phyloP scores from a whole-genome alignment of 306 rosid species.

The Cicer pinnatifidum region DNA sequence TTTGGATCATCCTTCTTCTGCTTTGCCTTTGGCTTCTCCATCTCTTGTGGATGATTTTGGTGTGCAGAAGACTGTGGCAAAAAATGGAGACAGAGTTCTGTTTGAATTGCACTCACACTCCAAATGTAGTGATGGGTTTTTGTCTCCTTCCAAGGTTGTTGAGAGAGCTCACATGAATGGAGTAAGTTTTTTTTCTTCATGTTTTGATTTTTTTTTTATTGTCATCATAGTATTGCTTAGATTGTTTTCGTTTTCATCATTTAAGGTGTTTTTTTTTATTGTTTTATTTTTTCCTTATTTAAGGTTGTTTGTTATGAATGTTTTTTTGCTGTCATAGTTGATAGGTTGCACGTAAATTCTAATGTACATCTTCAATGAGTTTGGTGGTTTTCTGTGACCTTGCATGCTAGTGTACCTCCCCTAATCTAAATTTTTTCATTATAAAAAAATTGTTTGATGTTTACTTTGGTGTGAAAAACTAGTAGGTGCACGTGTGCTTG shows the following conservation, averaged over 20 bases:
- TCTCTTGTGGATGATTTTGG: conserved; percentile 86
- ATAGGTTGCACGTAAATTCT: too few relatives aligned
- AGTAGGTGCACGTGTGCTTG: conserved; percentile 10
- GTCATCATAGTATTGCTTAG: neutral
- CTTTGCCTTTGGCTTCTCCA: conserved; percentile 33
- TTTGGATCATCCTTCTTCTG: conserved; percentile 56
- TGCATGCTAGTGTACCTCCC: too few relatives aligned
- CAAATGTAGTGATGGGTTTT: conserved; percentile 92
- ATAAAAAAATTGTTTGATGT: neutral
- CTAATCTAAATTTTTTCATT: neutral
- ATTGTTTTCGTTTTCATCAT: neutral
- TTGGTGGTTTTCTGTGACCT: too few relatives aligned
- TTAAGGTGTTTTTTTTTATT: too few relatives aligned
- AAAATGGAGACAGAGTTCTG: conserved; percentile 66
- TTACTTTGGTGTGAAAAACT: conserved; percentile 34
- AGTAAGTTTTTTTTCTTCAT: conserved; percentile 54
- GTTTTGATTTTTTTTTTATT: conserved; percentile 33
- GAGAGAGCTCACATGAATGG: conserved; percentile 86
- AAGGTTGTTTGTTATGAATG: neutral
- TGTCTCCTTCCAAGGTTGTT: conserved; percentile 84
- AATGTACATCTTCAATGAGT: too few relatives aligned
- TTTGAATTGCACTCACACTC: conserved; percentile 94
- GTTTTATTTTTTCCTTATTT: neutral
- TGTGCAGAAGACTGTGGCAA: conserved; percentile 67
- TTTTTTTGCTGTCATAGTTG: neutral